These are phyloP conservation scores for Sordariomycetes sp. DNA, from an alignment of 2,329 filamentous ascomycete genomes.

Conservation along the genomic window DNA sequence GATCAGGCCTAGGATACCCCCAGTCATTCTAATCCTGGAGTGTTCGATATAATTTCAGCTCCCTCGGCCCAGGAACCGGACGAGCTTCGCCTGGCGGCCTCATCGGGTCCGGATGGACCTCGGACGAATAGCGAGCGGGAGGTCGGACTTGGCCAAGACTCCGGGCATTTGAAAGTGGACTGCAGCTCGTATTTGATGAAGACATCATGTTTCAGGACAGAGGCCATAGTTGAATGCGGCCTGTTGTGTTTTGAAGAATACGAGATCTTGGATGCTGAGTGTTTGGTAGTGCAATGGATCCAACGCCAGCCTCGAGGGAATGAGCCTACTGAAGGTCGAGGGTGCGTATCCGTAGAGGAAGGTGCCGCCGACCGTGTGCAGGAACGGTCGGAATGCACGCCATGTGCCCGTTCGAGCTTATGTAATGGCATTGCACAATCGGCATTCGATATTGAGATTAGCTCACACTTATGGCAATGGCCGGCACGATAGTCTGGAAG, in stretches of 20 bases:
- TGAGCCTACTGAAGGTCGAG: no score
- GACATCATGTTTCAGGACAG: background rate
- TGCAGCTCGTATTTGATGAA: background rate
- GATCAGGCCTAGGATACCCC: background rate
- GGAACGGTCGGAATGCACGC: no score
- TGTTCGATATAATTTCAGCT: background rate
- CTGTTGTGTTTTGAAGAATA: background rate
- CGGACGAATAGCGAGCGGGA: background rate
- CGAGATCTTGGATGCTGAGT: background rate
- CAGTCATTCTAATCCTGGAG: background rate
- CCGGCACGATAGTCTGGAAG: no score
- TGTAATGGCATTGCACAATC: no score
- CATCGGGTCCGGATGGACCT: background rate
- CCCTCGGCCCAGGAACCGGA: background rate
- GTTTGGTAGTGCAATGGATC: background rate
- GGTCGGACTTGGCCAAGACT: background rate
- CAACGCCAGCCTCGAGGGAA: no score
- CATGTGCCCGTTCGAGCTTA: no score
- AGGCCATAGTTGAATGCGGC: background rate
- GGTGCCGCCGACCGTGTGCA: no score
- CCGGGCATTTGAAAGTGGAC: background rate
- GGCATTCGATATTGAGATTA: no score
- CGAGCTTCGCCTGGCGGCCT: background rate
- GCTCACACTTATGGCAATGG: no score
- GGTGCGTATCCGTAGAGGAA: no score